phyloP scores from a whole-genome alignment of 257 asterid species.

The Phtheirospermum japonicum region DNA sequence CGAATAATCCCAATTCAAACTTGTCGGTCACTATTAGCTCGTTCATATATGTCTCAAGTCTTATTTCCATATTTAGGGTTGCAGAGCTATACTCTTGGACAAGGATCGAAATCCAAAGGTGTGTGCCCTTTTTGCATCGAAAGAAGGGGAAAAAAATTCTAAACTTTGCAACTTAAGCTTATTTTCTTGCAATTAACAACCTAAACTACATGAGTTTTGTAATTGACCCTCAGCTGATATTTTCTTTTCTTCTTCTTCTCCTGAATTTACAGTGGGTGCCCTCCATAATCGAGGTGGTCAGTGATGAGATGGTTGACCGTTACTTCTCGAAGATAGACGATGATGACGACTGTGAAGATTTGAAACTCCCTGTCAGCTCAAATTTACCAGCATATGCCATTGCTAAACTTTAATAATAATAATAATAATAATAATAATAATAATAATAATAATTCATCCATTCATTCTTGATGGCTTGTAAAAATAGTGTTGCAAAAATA shows the following conservation, averaged over 20 bases:
- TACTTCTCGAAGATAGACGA: slow-evolving; percentile 50
- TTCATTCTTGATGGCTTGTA: too few species aligned
- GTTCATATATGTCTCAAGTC: too few species aligned
- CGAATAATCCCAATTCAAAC: slow-evolving; percentile 11
- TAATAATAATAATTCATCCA: too few species aligned
- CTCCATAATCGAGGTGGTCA: slow-evolving; percentile 46
- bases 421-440: too few species aligned
- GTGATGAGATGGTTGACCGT: slow-evolving; percentile 44
- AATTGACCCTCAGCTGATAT: too few species aligned
- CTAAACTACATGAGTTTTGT: too few species aligned
- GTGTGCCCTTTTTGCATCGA: too few species aligned
- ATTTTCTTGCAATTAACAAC: too few species aligned
- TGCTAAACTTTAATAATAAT: slow-evolving; percentile 53
- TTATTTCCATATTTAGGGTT: slow-evolving; percentile 59
- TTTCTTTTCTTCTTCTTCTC: background rate
- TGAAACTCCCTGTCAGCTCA: slow-evolving; percentile 45
- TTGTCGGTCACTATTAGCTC: background rate
- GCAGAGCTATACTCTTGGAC: slow-evolving; percentile 72
- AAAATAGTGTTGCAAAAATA: too few species aligned
- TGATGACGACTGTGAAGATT: slow-evolving; percentile 57
- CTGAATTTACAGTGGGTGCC: slow-evolving; percentile 67
- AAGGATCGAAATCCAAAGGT: slow-evolving; percentile 83
- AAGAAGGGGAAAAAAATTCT: too few species aligned
- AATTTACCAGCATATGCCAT: slow-evolving; percentile 46
- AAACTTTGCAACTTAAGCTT: too few species aligned